Evolutionary conservation across 306 rosid genomes (phyloP).

Genomic region (Dalbergia cultrata): DNA sequence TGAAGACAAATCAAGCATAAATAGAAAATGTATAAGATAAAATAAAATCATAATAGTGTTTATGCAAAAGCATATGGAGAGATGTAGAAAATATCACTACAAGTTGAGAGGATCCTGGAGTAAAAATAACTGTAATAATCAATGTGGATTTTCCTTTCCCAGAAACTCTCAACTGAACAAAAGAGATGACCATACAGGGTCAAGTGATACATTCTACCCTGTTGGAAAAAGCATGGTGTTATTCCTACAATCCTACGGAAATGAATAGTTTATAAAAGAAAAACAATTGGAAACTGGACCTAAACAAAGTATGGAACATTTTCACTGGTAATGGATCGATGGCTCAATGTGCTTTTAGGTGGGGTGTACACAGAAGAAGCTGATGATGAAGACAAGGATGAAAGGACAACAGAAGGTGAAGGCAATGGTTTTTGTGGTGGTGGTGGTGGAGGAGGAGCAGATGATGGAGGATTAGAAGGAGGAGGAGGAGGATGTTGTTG

Average conservation of each 20-base stretch:
- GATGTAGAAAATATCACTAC: slow-evolving; percentile 37
- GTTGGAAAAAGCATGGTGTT: slow-evolving; percentile 36
- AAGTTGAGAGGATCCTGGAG: not conserved
- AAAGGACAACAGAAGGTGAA: slow-evolving; percentile 54
- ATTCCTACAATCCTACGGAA: slow-evolving; percentile 39
- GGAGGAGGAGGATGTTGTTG: slow-evolving; percentile 48
- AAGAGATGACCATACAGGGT: slow-evolving; percentile 19
- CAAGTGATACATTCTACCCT: slow-evolving; percentile 38
- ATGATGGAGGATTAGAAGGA: slow-evolving; percentile 18
- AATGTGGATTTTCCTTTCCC: slow-evolving; percentile 24
- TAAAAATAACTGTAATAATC: not conserved
- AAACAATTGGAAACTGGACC: not conserved
- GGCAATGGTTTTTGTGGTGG: slow-evolving; percentile 50
- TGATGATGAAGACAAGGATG: slow-evolving; percentile 71
- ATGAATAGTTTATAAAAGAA: slow-evolving; percentile 24
- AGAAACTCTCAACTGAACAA: slow-evolving; percentile 33
- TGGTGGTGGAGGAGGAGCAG: slow-evolving; percentile 32
- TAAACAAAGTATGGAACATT: slow-evolving; percentile 73
- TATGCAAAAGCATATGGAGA: slow-evolving; percentile 34
- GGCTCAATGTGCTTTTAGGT: slow-evolving; percentile 65
- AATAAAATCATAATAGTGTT: slow-evolving; percentile 30
- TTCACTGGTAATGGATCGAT: slow-evolving; percentile 73
- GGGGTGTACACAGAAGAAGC: slow-evolving; percentile 70
- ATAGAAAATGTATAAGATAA: slow-evolving; percentile 10
- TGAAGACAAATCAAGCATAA: slow-evolving; percentile 27